phyloP scores from a whole-genome alignment of 2,329 filamentous ascomycete species.

The Alternaria postmessia region DNA sequence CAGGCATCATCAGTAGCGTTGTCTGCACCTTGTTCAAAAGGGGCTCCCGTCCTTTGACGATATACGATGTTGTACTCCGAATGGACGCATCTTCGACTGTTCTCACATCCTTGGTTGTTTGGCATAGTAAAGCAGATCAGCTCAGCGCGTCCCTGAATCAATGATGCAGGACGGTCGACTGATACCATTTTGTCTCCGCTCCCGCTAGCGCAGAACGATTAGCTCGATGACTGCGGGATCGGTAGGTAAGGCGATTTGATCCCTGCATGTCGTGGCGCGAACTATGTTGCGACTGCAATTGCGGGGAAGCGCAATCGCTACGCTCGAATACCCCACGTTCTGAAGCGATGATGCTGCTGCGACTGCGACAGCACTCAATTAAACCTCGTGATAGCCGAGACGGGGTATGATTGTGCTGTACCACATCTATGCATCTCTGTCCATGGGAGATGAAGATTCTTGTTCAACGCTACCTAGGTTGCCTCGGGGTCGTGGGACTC shows the following conservation, averaged over 20 bases:
- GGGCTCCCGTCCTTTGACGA: background rate
- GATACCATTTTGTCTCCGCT: background rate
- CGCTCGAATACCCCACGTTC: background rate
- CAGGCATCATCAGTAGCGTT: background rate
- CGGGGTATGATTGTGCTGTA: background rate
- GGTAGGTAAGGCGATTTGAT: background rate
- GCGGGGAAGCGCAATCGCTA: background rate
- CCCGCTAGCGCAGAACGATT: background rate
- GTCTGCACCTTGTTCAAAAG: background rate
- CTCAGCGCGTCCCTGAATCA: background rate
- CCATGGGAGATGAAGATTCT: background rate
- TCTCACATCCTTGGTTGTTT: background rate
- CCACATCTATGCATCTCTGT: too few relatives aligned
- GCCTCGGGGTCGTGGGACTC: background rate
- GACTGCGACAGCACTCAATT: background rate
- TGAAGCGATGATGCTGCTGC: background rate
- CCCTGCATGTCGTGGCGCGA: background rate
- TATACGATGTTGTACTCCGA: background rate
- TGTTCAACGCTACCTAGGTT: background rate
- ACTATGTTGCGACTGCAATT: background rate
- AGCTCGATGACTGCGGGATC: background rate
- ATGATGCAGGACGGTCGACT: background rate
- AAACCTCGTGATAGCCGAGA: background rate
- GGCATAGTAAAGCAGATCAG: background rate
- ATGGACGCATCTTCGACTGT: background rate